Evolutionary conservation across 83 land plant genomes (phyloP).

Genomic region (Picea abies): DNA sequence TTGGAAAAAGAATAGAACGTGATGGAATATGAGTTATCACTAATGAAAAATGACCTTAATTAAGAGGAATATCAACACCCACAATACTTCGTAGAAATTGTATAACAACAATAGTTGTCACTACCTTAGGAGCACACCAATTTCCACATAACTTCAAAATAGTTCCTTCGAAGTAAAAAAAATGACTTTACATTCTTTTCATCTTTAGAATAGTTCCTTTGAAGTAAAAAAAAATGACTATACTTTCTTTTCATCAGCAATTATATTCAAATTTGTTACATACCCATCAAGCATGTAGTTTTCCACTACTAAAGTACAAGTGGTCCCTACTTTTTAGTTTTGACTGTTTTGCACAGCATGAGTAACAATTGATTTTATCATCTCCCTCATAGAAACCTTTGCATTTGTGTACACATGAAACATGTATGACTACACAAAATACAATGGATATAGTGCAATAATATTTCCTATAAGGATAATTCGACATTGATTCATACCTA

Average conservation of each 20-base stretch:
- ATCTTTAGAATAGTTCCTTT: too few species aligned
- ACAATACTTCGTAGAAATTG: too few species aligned
- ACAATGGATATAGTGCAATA: too few species aligned
- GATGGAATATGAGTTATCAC: constrained; percentile 82
- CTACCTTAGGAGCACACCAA: constrained; percentile 99
- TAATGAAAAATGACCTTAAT: constrained; percentile 97
- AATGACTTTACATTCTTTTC: too few species aligned
- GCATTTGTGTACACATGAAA: constrained; percentile 92
- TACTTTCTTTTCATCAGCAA: constrained; percentile 71
- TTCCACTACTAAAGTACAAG: constrained; percentile 76
- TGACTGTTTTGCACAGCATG: constrained; percentile 32
- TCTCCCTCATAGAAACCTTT: constrained; percentile 94
- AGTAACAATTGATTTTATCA: constrained; percentile 84
- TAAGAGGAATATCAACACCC: constrained; percentile 95
- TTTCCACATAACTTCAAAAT: constrained; percentile 93
- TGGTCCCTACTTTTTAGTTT: constrained; percentile 20
- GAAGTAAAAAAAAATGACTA: too few species aligned
- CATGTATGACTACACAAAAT: too few species aligned
- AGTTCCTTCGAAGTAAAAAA: constrained; percentile 87
- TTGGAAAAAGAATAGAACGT: constrained; percentile 92
- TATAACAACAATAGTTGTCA: too few species aligned
- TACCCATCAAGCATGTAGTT: constrained; percentile 99
- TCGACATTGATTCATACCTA: constrained; percentile 97
- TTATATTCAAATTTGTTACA: constrained; percentile 75
- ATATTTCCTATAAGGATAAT: constrained; percentile 89